Evolutionary conservation across 495 filamentous ascomycete genomes (phyloP).

Genomic region (Tetracladium marchalianum): DNA sequence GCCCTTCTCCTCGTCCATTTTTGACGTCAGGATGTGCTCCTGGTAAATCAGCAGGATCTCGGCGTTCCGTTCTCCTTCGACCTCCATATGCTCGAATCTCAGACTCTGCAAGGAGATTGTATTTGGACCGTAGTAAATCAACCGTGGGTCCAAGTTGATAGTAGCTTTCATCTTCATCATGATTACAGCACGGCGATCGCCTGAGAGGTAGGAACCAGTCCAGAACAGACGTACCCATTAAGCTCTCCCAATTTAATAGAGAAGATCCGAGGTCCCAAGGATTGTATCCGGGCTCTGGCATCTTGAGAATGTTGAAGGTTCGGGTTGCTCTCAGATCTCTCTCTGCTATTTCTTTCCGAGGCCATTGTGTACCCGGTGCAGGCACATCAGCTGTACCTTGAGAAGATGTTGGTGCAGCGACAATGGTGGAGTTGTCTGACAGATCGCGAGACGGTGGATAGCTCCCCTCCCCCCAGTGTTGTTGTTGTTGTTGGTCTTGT

Average conservation of each 20-base stretch:
- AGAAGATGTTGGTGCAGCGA: background rate
- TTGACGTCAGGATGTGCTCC: too few species aligned
- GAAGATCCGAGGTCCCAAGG: constrained; percentile 60
- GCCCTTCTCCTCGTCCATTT: too few species aligned
- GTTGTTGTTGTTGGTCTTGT: too few species aligned
- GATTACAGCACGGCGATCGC: constrained; percentile 47
- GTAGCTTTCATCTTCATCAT: constrained; percentile 37
- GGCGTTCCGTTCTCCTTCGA: too few species aligned
- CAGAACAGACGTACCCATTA: constrained; percentile 58
- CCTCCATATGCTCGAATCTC: too few species aligned
- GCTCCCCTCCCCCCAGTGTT: too few species aligned
- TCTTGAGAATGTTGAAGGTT: constrained; percentile 68
- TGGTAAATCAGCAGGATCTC: too few species aligned
- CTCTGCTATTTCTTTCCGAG: background rate
- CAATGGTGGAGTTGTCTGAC: background rate
- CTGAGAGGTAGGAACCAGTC: constrained; percentile 71
- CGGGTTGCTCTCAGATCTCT: constrained; percentile 40
- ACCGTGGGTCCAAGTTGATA: constrained; percentile 36
- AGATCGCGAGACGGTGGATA: constrained; percentile 1
- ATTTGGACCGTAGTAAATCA: constrained; percentile 25
- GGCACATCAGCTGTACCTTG: background rate
- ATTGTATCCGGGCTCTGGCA: constrained; percentile 57
- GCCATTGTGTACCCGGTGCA: background rate
- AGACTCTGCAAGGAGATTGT: constrained; percentile 16
- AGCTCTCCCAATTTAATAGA: constrained; percentile 57